Evolutionary conservation across 805 yeast genomes (phyloP).

Genomic region (Saccharomyces jurei): DNA sequence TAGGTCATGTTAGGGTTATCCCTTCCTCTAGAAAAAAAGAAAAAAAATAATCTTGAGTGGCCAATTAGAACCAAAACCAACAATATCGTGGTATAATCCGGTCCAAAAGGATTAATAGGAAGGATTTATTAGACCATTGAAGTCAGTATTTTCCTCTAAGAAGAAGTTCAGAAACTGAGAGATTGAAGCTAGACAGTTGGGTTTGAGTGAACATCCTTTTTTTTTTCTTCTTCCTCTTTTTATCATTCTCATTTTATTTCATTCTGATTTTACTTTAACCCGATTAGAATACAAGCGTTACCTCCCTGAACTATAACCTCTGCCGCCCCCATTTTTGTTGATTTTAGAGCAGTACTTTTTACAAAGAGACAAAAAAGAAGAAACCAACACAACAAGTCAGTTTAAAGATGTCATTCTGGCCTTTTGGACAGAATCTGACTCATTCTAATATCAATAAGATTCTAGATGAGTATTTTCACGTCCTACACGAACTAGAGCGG

Average conservation of each 20-base stretch:
- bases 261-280: background rate
- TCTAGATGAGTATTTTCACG: constrained; percentile 35
- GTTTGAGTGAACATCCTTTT: background rate
- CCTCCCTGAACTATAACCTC: background rate
- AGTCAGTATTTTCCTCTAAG: background rate
- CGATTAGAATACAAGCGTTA: background rate
- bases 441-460: constrained; percentile 33
- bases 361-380: background rate
- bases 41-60: background rate
- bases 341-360: background rate
- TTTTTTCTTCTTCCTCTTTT: background rate
- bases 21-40: background rate
- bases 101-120: background rate
- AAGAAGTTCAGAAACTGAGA: background rate
- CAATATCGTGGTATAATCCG: background rate
- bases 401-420: constrained; percentile 37
- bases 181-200: background rate
- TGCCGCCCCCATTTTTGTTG: background rate
- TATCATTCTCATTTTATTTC: background rate
- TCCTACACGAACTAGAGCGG: constrained; percentile 22
- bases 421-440: constrained; percentile 34
- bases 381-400: background rate
- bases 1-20: background rate
- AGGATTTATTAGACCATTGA: background rate
- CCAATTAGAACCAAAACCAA: background rate